phyloP scores from a whole-genome alignment of 306 rosid species.

The Vicia villosa region DNA sequence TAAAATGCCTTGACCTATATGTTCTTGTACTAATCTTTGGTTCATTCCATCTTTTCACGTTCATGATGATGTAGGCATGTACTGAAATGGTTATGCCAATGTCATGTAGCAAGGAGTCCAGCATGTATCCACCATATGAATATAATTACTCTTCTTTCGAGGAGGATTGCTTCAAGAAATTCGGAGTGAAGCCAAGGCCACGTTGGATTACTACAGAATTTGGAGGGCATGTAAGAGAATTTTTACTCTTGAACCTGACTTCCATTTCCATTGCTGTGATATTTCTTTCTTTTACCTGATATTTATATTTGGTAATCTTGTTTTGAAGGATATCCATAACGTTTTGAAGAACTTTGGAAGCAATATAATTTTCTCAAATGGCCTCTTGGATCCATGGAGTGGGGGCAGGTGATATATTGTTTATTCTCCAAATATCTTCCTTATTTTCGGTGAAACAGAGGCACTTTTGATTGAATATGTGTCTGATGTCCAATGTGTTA shows the following conservation, averaged over 20 bases:
- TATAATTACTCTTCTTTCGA: conserved; percentile 54
- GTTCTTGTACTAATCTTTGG: conserved; percentile 20
- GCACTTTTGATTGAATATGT: too few species aligned
- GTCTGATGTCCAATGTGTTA: too few species aligned
- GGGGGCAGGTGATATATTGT: conserved; percentile 70
- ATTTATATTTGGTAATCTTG: conserved; percentile 25
- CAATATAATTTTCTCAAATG: conserved; percentile 82
- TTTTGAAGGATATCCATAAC: conserved; percentile 57
- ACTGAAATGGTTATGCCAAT: conserved; percentile 95
- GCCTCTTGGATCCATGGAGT: conserved; percentile 92
- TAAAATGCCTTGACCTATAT: conserved; percentile 23
- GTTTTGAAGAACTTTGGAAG: conserved; percentile 71
- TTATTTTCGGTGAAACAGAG: too few species aligned
- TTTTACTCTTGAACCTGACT: conserved; percentile 19
- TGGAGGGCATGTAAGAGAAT: conserved; percentile 75
- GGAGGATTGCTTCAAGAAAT: conserved; percentile 55
- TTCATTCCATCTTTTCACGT: conserved; percentile 28
- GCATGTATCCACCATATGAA: conserved; percentile 70
- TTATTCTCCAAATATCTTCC: conserved; percentile 9
- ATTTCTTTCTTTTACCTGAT: conserved; percentile 20
- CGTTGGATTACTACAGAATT: conserved; percentile 73
- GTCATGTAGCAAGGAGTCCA: conserved; percentile 58
- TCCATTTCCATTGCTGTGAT: conserved; percentile 30
- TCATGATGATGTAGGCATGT: conserved; percentile 60
- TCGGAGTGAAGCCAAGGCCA: conserved; percentile 67